Evolutionary conservation across 768 basidiomycete species (phyloP).

Genomic region (Hypsizygus marmoreus): DNA sequence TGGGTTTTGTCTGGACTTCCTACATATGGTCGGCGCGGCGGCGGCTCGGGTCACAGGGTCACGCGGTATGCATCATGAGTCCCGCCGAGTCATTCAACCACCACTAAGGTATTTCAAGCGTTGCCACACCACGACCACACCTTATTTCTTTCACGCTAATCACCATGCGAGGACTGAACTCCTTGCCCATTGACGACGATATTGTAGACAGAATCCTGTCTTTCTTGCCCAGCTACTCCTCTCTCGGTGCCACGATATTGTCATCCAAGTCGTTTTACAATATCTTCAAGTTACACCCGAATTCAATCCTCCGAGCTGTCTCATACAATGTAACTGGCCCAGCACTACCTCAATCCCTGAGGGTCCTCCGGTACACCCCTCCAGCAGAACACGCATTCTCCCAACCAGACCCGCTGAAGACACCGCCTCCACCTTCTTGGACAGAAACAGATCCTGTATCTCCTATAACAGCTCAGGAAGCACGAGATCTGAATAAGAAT

Average conservation of each 20-base stretch:
- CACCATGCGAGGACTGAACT: slow-evolving; percentile 16
- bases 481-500: slow-evolving; percentile 20
- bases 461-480: slow-evolving; percentile 22
- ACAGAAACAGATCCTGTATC: slow-evolving; percentile 16
- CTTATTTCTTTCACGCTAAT: slow-evolving; percentile 1
- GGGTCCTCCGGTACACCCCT: slow-evolving; percentile 19
- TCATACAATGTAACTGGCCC: slow-evolving; percentile 29
- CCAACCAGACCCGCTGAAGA: not conserved
- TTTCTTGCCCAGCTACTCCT: slow-evolving; percentile 27
- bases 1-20: too few species aligned
- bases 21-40: too few species aligned
- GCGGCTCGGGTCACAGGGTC: too few species aligned
- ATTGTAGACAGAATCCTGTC: slow-evolving; percentile 30
- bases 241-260: slow-evolving; percentile 24
- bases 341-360: slow-evolving; percentile 32
- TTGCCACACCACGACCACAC: too few species aligned
- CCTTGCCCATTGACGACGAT: slow-evolving; percentile 29
- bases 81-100: too few species aligned
- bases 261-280: slow-evolving; percentile 32
- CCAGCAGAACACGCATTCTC: slow-evolving; percentile 9
- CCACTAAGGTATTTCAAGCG: too few species aligned
- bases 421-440: slow-evolving; percentile 5
- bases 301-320: slow-evolving; percentile 30
- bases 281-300: slow-evolving; percentile 28
- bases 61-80: too few species aligned